A percentile compares a stretch with the other conserved stretches of the same genome.
These are phyloP conservation scores for Meira nashicola DNA, from an alignment of 1,284 basidiomycete species.

Conservation along the genomic window DNA sequence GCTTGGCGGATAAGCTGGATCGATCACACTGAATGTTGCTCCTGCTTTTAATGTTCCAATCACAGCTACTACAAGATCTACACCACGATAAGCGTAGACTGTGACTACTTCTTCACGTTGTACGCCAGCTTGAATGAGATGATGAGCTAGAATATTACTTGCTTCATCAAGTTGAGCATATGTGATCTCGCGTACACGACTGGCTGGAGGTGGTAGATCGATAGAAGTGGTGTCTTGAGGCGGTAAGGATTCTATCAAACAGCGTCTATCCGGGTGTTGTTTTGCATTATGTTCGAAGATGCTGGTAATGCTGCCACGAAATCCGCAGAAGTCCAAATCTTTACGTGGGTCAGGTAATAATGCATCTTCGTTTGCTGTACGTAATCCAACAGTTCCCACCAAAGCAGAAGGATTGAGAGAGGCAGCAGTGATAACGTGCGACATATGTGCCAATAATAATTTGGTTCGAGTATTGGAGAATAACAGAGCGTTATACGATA, in stretches of 20 bases:
- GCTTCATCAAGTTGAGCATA: constrained; percentile 79
- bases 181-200: constrained; percentile 62
- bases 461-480: constrained; percentile 77
- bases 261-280: constrained; percentile 42
- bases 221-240: constrained; percentile 75
- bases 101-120: constrained; percentile 94
- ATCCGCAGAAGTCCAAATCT: constrained; percentile 94
- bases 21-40: constrained; percentile 95
- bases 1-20: constrained; percentile 92
- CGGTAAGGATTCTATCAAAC: constrained; percentile 59
- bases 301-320: constrained; percentile 90
- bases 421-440: constrained; percentile 68
- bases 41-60: constrained; percentile 96
- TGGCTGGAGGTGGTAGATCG: constrained; percentile 61
- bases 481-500: constrained; percentile 90
- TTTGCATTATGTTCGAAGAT: constrained; percentile 49
- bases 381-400: constrained; percentile 43
- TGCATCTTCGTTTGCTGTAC: constrained; percentile 64
- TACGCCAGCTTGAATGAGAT: constrained; percentile 77
- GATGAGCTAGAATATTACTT: constrained; percentile 84
- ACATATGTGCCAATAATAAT: constrained; percentile 79
- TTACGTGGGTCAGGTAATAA: constrained; percentile 77
- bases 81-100: constrained; percentile 95
- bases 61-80: constrained; percentile 93
- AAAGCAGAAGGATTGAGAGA: constrained; percentile 59